These are phyloP conservation scores for Paracoccidioides lutzii DNA, from an alignment of 2,329 filamentous ascomycete species.

Conservation along the genomic window DNA sequence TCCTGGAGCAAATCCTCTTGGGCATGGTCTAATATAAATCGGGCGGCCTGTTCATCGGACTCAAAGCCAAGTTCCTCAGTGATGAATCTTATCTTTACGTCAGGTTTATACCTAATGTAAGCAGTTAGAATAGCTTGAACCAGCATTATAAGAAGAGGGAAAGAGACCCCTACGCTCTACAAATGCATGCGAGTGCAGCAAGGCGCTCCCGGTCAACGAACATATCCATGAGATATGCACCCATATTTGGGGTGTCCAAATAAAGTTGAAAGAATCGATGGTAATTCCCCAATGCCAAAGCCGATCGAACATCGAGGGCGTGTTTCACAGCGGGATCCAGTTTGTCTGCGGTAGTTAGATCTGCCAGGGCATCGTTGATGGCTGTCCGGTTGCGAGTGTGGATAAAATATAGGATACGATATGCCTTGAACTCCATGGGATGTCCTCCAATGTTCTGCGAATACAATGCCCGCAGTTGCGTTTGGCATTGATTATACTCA, in stretches of 20 bases:
- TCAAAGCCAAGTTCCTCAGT: constrained; percentile 95
- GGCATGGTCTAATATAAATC: constrained; percentile 75
- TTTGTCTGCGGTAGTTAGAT: constrained; percentile 98
- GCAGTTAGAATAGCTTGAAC: constrained; percentile 34
- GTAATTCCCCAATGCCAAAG: constrained; percentile 86
- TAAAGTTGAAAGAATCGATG: constrained; percentile 97
- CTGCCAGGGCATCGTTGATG: constrained; percentile 94
- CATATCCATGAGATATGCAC: constrained; percentile 98
- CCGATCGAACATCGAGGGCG: constrained; percentile 79
- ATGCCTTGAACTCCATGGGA: constrained; percentile 92
- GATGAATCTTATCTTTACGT: constrained; percentile 78
- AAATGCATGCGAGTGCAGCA: constrained; percentile 78
- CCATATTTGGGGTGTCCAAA: constrained; percentile 89
- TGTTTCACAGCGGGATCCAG: constrained; percentile 72
- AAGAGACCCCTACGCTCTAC: constrained; percentile 67
- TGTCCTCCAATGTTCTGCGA: constrained; percentile 75
- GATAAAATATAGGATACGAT: constrained; percentile 99
- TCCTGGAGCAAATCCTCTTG: constrained; percentile 67
- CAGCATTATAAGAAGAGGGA: not conserved
- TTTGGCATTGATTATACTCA: constrained; percentile 99
- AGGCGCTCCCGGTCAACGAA: constrained; percentile 91
- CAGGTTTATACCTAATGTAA: constrained; percentile 67
- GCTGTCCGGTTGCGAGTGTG: constrained; percentile 96
- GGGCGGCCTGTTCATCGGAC: constrained; percentile 75
- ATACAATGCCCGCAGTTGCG: constrained; percentile 87